Conservation (phyloP, 768 basidiomycete species). For the Termitomyces sp. region DNA sequence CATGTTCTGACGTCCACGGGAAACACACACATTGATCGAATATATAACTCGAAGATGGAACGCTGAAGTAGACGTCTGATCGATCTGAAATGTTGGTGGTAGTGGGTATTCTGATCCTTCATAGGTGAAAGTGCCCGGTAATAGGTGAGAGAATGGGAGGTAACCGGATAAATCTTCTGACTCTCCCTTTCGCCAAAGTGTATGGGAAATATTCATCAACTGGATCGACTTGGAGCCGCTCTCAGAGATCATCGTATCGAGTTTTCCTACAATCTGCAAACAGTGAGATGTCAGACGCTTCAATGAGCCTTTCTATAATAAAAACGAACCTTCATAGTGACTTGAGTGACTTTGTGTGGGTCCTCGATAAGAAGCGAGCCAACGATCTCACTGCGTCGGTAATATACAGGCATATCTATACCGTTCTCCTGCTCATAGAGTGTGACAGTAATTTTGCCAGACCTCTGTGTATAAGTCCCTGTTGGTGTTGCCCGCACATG, state of each 20-base stretch:
- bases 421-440: conserved; percentile 45
- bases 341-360: conserved; percentile 32
- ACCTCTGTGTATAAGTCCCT: conserved; percentile 37
- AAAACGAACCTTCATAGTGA: conserved; percentile 41
- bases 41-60: conserved; percentile 42
- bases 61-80: conserved; percentile 29
- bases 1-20: conserved; percentile 34
- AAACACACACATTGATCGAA: conserved; percentile 39
- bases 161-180: conserved; percentile 22
- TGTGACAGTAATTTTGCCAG: conserved; percentile 36
- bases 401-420: conserved; percentile 37
- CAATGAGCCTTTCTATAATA: background rate
- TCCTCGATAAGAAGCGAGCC: conserved; percentile 43
- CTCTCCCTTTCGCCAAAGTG: conserved; percentile 29
- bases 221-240: conserved; percentile 31
- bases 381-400: conserved; percentile 34
- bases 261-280: conserved; percentile 38
- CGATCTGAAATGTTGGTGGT: conserved; percentile 45
- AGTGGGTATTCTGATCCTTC: conserved; percentile 28
- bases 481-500: conserved; percentile 24
- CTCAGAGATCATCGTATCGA: conserved; percentile 36
- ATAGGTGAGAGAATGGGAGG: conserved; percentile 37
- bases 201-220: conserved; percentile 28
- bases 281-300: background rate
- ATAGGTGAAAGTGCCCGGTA: conserved; percentile 46